Base-by-base conservation (phyloP, 305 asterid genomes). In the Fraxinus baroniana region DNA sequence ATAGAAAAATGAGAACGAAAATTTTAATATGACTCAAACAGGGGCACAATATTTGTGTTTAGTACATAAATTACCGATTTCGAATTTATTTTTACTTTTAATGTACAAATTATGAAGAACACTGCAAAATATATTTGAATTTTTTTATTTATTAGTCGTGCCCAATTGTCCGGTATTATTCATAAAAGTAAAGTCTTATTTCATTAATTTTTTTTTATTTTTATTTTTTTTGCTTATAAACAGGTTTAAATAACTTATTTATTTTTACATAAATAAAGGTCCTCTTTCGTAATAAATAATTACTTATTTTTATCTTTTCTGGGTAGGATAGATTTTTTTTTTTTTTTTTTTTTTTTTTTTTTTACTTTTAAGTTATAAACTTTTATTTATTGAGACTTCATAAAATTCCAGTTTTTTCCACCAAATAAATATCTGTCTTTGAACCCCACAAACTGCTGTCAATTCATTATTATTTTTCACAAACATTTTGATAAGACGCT, bases 391-490 rank as follows among this genome's bases (percentile, higher is more conserved):
- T 26, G 12, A 77, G 77, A 78, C 49, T 26, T 28, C 37, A n/a
- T 32, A 75, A 81, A 66, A 46, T 24, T 39, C 74, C 41, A 46
- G 77, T 77, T 74, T 84, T 89, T 89, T 44, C 90, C 92, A 89
- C 87, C 90, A 89, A 89, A 92, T 85, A 90, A 91, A 90, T 91
- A 88, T 91, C 92, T 93, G 97, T 93, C 88, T 76, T 78, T 5
- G 39, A 81, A 84, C 82, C 97, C 96, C 95, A 91, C 97, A 87
- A 70, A 90, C 81, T 93, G 95, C 98, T 93, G 97, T 94, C 97
- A 86, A 89, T 82, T 88, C 95, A 89, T 90, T 88, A 90, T 83
- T 79, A 89, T 90, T 93, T 82, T 87, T 79, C 84, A 81, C 83
- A 81, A 79, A 26, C 80, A 71, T 79, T 80, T 76, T 44, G 88